These are phyloP conservation scores for Helicocarpus griseus DNA, from an alignment of 2,329 filamentous ascomycete genomes.

Conservation along the genomic window DNA sequence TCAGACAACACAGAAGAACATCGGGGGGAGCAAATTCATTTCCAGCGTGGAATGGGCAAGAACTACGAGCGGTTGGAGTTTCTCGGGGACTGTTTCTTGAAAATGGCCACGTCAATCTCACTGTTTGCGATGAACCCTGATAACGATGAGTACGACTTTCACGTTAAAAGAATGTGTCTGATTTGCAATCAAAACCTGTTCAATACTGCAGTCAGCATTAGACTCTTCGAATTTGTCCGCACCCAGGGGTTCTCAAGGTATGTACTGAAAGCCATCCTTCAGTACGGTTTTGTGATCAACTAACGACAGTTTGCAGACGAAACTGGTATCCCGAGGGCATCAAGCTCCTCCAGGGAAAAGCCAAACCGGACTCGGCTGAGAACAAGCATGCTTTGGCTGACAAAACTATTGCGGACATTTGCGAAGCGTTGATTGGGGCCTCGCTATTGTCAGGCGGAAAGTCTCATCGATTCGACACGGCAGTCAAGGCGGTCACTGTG, in stretches of 20 bases:
- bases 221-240: constrained; percentile 65
- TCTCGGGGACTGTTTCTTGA: constrained; percentile 85
- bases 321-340: constrained; percentile 83
- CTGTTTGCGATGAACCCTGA: constrained; percentile 68
- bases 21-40: constrained; percentile 56
- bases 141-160: constrained; percentile 74
- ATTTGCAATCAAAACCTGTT: constrained; percentile 88
- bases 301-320: constrained; percentile 37
- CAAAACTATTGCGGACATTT: constrained; percentile 90
- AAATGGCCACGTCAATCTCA: constrained; percentile 88
- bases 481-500: constrained; percentile 46
- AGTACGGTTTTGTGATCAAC: constrained; percentile 6
- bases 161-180: constrained; percentile 82
- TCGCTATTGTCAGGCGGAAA: constrained; percentile 52
- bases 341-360: constrained; percentile 60
- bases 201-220: constrained; percentile 59
- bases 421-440: constrained; percentile 86
- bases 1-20: constrained; percentile 75
- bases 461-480: constrained; percentile 46
- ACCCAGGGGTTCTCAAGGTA: constrained; percentile 69
- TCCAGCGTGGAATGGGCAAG: constrained; percentile 76
- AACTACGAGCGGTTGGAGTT: constrained; percentile 96
- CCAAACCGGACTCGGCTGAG: constrained; percentile 35
- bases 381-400: constrained; percentile 61
- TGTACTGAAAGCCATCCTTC: not conserved